These are phyloP conservation scores for Podaxis sp. DNA, from an alignment of 768 basidiomycete genomes.

Conservation along the genomic window DNA sequence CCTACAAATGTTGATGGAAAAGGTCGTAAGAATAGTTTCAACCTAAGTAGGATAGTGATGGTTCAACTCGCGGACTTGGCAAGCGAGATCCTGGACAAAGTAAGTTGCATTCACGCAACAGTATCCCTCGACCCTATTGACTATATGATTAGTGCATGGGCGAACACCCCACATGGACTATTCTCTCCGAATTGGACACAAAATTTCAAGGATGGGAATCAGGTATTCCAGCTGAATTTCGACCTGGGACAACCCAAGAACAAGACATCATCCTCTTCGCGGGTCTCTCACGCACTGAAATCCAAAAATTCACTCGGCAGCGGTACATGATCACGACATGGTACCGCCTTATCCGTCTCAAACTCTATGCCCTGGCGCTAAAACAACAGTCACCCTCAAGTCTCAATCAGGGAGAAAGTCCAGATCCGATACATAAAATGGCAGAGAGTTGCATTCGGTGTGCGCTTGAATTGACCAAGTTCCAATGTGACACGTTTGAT, in stretches of 20 bases:
- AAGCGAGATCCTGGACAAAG: slow-evolving; percentile 38
- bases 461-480: slow-evolving; percentile 37
- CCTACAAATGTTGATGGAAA: slow-evolving; percentile 26
- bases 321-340: slow-evolving; percentile 41
- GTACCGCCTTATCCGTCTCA: slow-evolving; percentile 41
- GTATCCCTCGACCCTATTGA: slow-evolving; percentile 10
- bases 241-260: slow-evolving; percentile 19
- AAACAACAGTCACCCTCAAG: slow-evolving; percentile 21
- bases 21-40: slow-evolving; percentile 30
- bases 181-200: slow-evolving; percentile 37
- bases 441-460: slow-evolving; percentile 34
- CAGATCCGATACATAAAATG: slow-evolving; percentile 24
- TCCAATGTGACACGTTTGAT: slow-evolving; percentile 36
- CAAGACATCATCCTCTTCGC: slow-evolving; percentile 22
- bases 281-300: slow-evolving; percentile 25
- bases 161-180: slow-evolving; percentile 27
- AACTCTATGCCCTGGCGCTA: slow-evolving; percentile 39
- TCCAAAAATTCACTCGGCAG: slow-evolving; percentile 31
- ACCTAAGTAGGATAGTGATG: slow-evolving; percentile 31
- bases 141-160: slow-evolving; percentile 28
- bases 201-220: slow-evolving; percentile 41
- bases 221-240: slow-evolving; percentile 35
- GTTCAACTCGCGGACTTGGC: slow-evolving; percentile 35
- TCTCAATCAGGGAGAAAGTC: slow-evolving; percentile 15
- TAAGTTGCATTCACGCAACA: slow-evolving; percentile 15